Evolutionary conservation across 2,329 filamentous ascomycete genomes (phyloP), one percentile per base, ranked within the genome.

Genomic region (Colletotrichum theobromicola): DNA sequence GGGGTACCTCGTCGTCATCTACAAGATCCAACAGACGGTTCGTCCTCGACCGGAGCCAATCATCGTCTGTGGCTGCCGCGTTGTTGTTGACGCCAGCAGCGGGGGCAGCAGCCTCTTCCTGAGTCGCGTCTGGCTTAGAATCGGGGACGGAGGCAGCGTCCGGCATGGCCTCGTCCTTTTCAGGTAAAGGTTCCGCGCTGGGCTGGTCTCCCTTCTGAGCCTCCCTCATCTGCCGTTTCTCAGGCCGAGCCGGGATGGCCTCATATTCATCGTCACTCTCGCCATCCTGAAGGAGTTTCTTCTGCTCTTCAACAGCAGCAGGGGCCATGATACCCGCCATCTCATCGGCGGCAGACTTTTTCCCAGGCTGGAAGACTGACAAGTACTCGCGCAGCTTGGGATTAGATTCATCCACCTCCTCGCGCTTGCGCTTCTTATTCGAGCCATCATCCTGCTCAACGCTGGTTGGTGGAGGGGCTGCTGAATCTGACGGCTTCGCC

Each of bases 1-100:
- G 77, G 68, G 24, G 72, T 53, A 84, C 83, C 74, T 94, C 91
- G 74, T 93, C 93, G 57, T 95, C 93, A 79, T 98, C 95, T 68
- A 96, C 88, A 32, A 98, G 87, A 82, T 96, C 97, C 65, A 98
- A 88, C 63, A 98, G 87, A 79, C 96, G 91, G 84, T 93, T 98
- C 16, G 96, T 98, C 78, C 94, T 92, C 76, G 94, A 96, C 72
- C 96, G 92, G 78, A 98, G 88, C 97, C 97, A 99, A 83, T 98
- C 96, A 75, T 93, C 92, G 84, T 98, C 95, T 26, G 93, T 93
- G 4, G 92, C 88, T 24, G 65, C 71, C n/a, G 55, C 55, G 9
- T 67, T 63, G 50, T 53, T 67, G 28, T 65, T 63, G 30, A 65
- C 37, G n/a, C 70, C n/a, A 24, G 55, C 37, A 21, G 63, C 42